Conservation (phyloP, 768 basidiomycete species). For the Psilocybe cubensis region DNA sequence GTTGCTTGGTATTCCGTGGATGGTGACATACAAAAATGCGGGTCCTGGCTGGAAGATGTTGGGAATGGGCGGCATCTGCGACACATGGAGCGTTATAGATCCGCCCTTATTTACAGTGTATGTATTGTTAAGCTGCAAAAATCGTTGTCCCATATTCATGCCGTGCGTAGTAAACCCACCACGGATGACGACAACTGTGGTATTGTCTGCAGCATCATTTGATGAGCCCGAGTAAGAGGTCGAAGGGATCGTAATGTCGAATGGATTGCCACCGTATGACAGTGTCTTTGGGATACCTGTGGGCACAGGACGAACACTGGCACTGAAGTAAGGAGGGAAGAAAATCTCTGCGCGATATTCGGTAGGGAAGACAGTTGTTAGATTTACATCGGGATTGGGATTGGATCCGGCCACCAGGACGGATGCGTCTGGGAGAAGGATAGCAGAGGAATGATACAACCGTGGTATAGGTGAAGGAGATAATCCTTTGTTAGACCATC, state of each 20-base stretch:
- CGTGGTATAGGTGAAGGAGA: slow-evolving; percentile 66
- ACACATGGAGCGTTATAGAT: slow-evolving; percentile 76
- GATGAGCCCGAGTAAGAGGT: slow-evolving; percentile 68
- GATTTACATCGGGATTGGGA: slow-evolving; percentile 83
- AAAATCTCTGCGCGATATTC: slow-evolving; percentile 84
- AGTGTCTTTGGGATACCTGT: slow-evolving; percentile 70
- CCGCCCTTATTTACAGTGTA: slow-evolving; percentile 79
- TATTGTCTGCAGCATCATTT: slow-evolving; percentile 71
- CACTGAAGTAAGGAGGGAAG: slow-evolving; percentile 87
- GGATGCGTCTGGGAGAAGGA: slow-evolving; percentile 83
- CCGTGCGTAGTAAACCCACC: slow-evolving; percentile 83
- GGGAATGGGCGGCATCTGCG: slow-evolving; percentile 82
- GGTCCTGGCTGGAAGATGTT: slow-evolving; percentile 90
- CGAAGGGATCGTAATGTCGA: slow-evolving; percentile 72
- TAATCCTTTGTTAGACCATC: slow-evolving; percentile 74
- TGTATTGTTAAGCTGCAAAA: slow-evolving; percentile 79
- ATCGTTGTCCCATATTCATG: slow-evolving; percentile 87
- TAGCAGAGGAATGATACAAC: slow-evolving; percentile 88
- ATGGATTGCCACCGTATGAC: slow-evolving; percentile 81
- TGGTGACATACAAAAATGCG: slow-evolving; percentile 76
- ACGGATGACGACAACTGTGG: slow-evolving; percentile 76
- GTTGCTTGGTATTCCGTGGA: slow-evolving; percentile 83
- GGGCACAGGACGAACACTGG: slow-evolving; percentile 66
- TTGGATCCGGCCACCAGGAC: slow-evolving; percentile 91
- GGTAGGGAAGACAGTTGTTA: slow-evolving; percentile 63